A percentile compares a stretch with the other conserved stretches of the same genome.
Conservation (phyloP, 257 asterid species). For the Coffea eugenioides region DNA sequence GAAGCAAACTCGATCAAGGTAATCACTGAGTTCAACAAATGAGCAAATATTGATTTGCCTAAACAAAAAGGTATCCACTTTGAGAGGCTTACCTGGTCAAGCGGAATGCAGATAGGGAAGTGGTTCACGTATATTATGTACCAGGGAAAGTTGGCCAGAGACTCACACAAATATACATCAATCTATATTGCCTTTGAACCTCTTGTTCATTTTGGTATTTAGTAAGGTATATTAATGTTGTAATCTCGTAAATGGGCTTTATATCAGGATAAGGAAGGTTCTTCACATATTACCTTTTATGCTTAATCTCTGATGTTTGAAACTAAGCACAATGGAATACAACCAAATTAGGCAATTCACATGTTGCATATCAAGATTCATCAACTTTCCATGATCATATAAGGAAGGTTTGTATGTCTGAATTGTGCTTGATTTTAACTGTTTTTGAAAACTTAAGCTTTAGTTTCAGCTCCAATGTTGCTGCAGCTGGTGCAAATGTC, state of each 20-base stretch:
- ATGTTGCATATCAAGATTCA: neutral
- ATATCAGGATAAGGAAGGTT: neutral
- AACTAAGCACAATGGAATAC: neutral
- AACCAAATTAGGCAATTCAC: neutral
- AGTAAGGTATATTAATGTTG: neutral
- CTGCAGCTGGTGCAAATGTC: neutral
- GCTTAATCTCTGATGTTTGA: neutral
- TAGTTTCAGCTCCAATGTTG: neutral
- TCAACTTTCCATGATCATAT: neutral
- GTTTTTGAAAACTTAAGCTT: neutral
- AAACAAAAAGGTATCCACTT: neutral
- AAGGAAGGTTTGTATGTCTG: neutral
- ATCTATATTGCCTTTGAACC: neutral
- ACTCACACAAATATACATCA: neutral
- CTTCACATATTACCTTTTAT: neutral
- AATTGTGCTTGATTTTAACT: neutral
- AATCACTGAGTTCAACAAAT: neutral
- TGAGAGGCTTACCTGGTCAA: slow-evolving; percentile 4
- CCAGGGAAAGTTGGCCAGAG: neutral
- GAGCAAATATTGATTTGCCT: neutral
- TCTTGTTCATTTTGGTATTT: neutral
- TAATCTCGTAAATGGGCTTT: neutral
- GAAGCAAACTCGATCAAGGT: neutral
- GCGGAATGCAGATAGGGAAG: neutral
- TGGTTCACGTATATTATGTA: neutral